Conservation (phyloP, 306 rosid species). For the Cicer arietinum region DNA sequence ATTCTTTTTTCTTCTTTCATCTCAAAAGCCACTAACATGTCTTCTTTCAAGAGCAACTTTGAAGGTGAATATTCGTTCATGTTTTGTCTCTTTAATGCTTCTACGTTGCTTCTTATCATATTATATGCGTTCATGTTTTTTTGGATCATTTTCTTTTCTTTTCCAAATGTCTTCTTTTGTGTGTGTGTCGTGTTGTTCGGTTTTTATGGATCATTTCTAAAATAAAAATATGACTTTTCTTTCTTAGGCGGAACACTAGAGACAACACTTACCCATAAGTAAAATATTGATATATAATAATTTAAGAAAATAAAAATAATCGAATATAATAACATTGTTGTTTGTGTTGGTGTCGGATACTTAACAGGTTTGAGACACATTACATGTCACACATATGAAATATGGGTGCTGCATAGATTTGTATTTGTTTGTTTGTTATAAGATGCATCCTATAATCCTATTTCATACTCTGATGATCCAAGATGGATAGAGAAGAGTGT, state of each 20-base stretch:
- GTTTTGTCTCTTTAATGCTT: neutral
- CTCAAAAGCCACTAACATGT: constrained; percentile 48
- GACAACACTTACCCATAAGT: no score
- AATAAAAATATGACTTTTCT: neutral
- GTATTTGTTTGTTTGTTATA: neutral
- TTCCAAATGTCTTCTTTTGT: neutral
- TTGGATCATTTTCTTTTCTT: neutral
- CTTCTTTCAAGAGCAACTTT: constrained; percentile 75
- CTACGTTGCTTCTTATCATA: no score
- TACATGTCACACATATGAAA: no score
- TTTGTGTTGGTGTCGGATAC: no score
- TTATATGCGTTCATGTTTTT: neutral
- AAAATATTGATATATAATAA: no score
- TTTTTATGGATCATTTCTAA: neutral
- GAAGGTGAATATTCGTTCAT: constrained; percentile 51
- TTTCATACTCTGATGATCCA: neutral
- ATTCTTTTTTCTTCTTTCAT: constrained; percentile 5
- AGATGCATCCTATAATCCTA: no score
- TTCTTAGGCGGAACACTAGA: neutral
- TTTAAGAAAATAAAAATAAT: no score
- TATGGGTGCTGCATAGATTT: no score
- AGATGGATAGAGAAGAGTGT: neutral
- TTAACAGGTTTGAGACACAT: no score
- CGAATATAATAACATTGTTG: no score
- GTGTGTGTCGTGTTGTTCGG: neutral